Conservation (phyloP, 768 basidiomycete genomes). For the Imleria badia region DNA sequence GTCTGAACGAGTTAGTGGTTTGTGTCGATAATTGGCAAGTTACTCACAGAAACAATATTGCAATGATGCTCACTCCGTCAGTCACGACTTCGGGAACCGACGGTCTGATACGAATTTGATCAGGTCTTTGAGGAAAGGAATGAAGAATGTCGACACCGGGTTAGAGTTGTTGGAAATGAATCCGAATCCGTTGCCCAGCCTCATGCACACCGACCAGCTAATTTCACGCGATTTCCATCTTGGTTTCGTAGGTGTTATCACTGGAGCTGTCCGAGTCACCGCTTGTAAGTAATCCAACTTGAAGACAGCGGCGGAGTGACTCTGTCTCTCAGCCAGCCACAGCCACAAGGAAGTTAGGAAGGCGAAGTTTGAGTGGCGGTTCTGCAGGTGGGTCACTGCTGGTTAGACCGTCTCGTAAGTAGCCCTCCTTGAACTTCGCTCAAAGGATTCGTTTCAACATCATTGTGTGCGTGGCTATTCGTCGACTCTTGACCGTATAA, state of each 20-base stretch:
- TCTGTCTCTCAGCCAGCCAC: too few species aligned
- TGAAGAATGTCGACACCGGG: not conserved
- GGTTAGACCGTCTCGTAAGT: too few species aligned
- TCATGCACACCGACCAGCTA: constrained; percentile 12
- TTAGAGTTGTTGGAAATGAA: not conserved
- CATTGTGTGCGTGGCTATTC: too few species aligned
- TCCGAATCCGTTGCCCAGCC: constrained; percentile 11
- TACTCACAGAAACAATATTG: constrained; percentile 9
- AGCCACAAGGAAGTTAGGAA: too few species aligned
- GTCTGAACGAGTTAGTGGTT: not conserved
- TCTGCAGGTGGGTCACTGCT: too few species aligned
- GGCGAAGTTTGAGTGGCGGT: too few species aligned
- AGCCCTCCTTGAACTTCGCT: too few species aligned
- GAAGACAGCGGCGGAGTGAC: too few species aligned
- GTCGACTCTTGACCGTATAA: too few species aligned
- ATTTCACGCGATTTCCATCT: constrained; percentile 16
- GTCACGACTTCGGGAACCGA: not conserved
- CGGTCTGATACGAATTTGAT: not conserved
- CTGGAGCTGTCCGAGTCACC: too few species aligned
- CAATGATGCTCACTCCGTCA: not conserved
- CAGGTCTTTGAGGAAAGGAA: not conserved
- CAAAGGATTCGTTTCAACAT: too few species aligned
- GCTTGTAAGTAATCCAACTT: not conserved
- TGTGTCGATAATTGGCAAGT: not conserved
- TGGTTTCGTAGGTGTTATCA: not conserved